A percentile compares a stretch with the other conserved stretches of the same genome.
Evolutionary conservation across 495 filamentous ascomycete genomes (phyloP).

Genomic region (Xanthoparmelia taractica): DNA sequence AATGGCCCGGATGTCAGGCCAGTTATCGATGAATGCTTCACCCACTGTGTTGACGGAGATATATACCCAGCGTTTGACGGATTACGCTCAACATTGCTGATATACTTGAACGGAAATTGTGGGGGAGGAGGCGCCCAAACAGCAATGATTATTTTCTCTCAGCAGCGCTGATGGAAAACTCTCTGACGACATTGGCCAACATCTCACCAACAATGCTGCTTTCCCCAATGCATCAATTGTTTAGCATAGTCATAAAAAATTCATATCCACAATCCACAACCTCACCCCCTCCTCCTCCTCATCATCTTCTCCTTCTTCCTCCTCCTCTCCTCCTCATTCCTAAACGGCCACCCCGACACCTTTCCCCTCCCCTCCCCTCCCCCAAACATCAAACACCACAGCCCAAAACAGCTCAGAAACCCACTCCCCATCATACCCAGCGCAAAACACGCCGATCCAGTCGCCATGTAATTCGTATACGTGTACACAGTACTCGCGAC

Average conservation of each 20-base stretch:
- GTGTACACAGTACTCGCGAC: conserved; percentile 53
- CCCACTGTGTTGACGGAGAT: not conserved
- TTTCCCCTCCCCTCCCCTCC: conserved; percentile 67
- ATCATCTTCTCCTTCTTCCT: conserved; percentile 42
- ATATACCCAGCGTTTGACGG: not conserved
- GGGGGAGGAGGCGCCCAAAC: too few relatives aligned
- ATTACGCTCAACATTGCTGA: not conserved
- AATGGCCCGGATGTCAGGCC: not conserved
- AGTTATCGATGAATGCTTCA: not conserved
- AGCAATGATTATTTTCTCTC: too few relatives aligned
- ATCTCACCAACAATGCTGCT: too few relatives aligned
- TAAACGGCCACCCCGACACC: conserved; percentile 70
- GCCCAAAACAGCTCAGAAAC: conserved; percentile 50
- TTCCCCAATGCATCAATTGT: too few relatives aligned
- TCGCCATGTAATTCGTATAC: conserved; percentile 55
- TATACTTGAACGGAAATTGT: too few relatives aligned
- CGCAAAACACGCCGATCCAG: conserved; percentile 46
- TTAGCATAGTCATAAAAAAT: not conserved
- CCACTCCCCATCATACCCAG: conserved; percentile 47
- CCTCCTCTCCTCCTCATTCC: conserved; percentile 48
- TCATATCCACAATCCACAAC: not conserved
- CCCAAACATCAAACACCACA: conserved; percentile 72
- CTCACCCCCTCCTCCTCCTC: conserved; percentile 11
- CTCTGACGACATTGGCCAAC: not conserved
- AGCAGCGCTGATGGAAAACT: too few relatives aligned